Evolutionary conservation across 2,329 filamentous ascomycete genomes (phyloP), one percentile per base, ranked within the genome.

Genomic region (Ceratocystis albifundus): DNA sequence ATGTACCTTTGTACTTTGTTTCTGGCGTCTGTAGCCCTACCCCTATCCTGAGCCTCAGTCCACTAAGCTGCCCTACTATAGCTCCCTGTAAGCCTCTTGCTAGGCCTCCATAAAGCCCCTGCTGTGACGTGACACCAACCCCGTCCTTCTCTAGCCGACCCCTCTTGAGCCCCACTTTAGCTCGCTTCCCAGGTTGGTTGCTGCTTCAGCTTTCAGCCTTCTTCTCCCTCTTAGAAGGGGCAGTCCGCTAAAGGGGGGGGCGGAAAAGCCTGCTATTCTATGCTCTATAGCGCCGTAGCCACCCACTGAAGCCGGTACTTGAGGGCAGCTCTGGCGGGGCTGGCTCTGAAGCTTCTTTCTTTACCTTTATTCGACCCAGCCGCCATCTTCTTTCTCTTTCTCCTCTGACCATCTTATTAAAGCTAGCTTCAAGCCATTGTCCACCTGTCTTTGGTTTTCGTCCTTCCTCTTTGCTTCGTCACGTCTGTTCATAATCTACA

Each of bases 101-200:
- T 48, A 20, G 46, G 46, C 17, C 17, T 20, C 48, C n/a, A 12
- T 41, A 10, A 25, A 12, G 48, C 48, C 48, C 48, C 48, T 53
- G 48, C n/a, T 53, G 48, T 25, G 48, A 48, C 12, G 28, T 48
- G n/a, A 48, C 36, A 64, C 62, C n/a, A 48, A 20, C 44, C 61
- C n/a, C 15, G 61, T 46, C 20, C 48, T 53, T 22, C 28, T 25
- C 30, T 44, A 10, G 30, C 30, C 44, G 61, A 62, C 44, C 61
- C 53, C 53, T 57, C 53, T 57, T 10, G 4, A 53, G 48, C 48
- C 48, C 48, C 48, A 53, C 48, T 53, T 53, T 53, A 22, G 48
- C 48, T 53, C 48, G 48, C 48, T 53, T 53, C 17, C 10, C 48
- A 53, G n/a, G 17, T 1, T 53, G 48, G 17, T 3, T 53, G 48